Evolutionary conservation across 805 yeast genomes (phyloP), one percentile per base, ranked within the genome.

Genomic region (Lipomyces sp.): DNA sequence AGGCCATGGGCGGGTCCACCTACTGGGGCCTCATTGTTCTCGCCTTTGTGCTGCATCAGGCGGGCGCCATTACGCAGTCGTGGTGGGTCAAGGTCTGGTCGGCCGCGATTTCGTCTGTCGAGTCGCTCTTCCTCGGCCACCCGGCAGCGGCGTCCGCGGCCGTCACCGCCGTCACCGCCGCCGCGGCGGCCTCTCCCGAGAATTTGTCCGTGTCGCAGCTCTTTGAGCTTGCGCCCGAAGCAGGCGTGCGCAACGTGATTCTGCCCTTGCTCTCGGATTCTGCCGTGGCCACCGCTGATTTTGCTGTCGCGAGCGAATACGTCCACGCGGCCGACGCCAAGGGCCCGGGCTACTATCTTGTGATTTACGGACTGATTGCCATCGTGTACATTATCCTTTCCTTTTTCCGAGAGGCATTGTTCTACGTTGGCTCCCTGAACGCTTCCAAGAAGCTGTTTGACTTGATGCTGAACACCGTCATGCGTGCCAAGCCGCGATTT

Each of bases 1-100:
- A 73, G 43, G 73, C 82, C 39, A 79, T 87, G 69, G 98, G 97
- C 55, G 82, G 84, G 6, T 63, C 68, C 61, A 61, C 66, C 18
- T 74, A 79, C 56, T 76, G 93, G 78, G 5, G 68, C 1, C 43
- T 73, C 10, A 65, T 87, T 44, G 43, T 78, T 3, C 34, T 65
- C 2, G 66, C 81, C 1, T 83, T 83, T 60, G 47, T 79, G 46
- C 55, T 73, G 8, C 75, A 86, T 8, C 95, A 90, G 65, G 65
- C 67, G 38, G 68, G 79, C n/a, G 75, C 75, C 61, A 80, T 90
- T 60, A 69, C 72, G 19, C 95, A 88, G 70, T 82, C 95, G 2
- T 87, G 86, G 83, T 90, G 96, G 97, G 77, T 90, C 62, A 80
- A 89, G 71, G 69, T 72, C 23, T 89, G 97, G 97, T 82, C 95